Evolutionary conservation across 345 rosid species (phyloP).

Genomic region (Eucalyptus fibrosa): DNA sequence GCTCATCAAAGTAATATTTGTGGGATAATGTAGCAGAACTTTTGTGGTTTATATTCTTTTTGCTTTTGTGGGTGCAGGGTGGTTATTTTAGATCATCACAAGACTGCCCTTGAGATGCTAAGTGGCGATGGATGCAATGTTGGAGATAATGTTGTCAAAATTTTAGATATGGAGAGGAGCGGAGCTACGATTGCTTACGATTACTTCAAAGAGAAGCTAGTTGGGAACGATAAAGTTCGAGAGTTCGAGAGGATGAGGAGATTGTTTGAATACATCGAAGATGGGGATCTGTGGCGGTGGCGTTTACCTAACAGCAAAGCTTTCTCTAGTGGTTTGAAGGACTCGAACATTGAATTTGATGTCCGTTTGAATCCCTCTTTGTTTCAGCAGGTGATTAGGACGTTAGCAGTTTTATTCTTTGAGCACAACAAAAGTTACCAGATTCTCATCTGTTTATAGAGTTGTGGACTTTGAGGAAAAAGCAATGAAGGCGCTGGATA

Average conservation of each 20-base stretch:
- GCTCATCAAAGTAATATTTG: neutral
- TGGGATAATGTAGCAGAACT: neutral
- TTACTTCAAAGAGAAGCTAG: conserved; percentile 45
- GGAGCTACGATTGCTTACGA: conserved; percentile 75
- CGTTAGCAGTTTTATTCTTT: neutral
- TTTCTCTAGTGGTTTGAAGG: conserved; percentile 61
- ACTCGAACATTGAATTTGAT: conserved; percentile 33
- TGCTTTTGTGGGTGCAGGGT: conserved; percentile 10
- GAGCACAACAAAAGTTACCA: neutral
- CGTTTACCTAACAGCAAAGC: conserved; percentile 50
- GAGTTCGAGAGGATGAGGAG: conserved; percentile 33
- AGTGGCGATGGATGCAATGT: conserved; percentile 3
- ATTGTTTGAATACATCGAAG: conserved; percentile 58
- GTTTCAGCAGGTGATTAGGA: conserved; percentile 33
- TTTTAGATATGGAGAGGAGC: conserved; percentile 55
- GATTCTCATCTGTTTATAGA: neutral
- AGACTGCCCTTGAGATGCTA: conserved; percentile 45
- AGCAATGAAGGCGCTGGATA: neutral
- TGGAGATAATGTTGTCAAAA: conserved; percentile 29
- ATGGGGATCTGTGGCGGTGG: conserved; percentile 77
- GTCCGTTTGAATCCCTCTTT: conserved; percentile 29
- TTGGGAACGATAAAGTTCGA: neutral
- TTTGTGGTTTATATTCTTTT: neutral
- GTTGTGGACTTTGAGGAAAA: neutral
- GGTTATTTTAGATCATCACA: conserved; percentile 56